Evolutionary conservation across 2,329 filamentous ascomycete species (phyloP), one percentile per base, ranked within the genome.

Genomic region (Venturia oleaginea): DNA sequence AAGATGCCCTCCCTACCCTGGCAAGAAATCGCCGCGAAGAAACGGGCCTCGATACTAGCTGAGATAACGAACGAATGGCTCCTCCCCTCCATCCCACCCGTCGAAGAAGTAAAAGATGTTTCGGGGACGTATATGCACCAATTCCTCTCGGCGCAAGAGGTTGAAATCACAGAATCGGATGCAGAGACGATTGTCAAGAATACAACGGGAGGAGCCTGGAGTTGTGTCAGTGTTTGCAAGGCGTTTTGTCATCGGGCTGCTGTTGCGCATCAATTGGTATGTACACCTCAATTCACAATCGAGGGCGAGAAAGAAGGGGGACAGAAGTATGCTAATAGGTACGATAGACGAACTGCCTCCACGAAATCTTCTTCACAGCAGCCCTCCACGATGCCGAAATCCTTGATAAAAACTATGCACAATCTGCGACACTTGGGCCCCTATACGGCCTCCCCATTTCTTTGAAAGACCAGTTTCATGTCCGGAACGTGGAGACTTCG

Each of bases 91-190:
- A 70, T 83, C 1, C 84, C 84, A 1, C 72, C 79, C 1, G 70
- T 76, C 0, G 74, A 79, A 61, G 77, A 86, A 66, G 80, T 84
- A 65, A 78, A 78, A 68, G 83, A 85, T 71, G 78, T 86, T 10
- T 85, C 83, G 0, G 81, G 81, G 6, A 65, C 74, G 17, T 86
- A 82, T 67, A 80, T 86, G 54, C 79, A 83, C 37, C 79, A 85
- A 63, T 86, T 79, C 66, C 75, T 87, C 0, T 77, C 74, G 6
- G 65, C 77, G 24, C 71, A 76, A 48, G 85, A 87, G 68, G 75
- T 86, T 15, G 79, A 82, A 51, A 86, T 87, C 65, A 88, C 85
- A 0, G 83, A 86, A 68, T 82, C 80, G 5, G 81, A 84, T 70
- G 83, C 84, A 3, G 78, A 81, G 6, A 81, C 78, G 0, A 84